These are phyloP conservation scores for Eutrema yunnanense DNA, from an alignment of 345 rosid species.

Conservation along the genomic window DNA sequence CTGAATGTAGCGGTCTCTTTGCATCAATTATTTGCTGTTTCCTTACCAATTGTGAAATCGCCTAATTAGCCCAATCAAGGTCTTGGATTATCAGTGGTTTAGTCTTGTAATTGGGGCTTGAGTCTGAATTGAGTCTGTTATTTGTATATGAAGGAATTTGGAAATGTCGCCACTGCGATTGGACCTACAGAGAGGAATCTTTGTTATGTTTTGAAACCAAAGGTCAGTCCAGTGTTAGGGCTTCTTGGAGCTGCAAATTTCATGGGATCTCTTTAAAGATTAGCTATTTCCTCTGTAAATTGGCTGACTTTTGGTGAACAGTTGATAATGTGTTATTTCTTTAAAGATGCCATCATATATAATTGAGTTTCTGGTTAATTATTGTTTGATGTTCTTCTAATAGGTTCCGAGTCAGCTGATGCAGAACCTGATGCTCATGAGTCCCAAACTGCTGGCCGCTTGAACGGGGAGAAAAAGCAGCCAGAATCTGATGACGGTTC, in stretches of 20 bases:
- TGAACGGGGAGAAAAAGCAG: constrained; percentile 1
- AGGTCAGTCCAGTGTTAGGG: constrained; percentile 33
- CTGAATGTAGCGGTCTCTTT: not conserved
- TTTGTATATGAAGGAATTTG: constrained; percentile 32
- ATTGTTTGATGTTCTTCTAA: constrained; percentile 6
- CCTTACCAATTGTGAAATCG: not conserved
- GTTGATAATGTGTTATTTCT: not conserved
- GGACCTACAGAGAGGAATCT: constrained; percentile 31
- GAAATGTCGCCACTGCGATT: constrained; percentile 37
- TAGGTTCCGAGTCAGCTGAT: constrained; percentile 39
- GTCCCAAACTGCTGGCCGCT: constrained; percentile 8
- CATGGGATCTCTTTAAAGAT: not conserved
- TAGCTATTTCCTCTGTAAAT: not conserved
- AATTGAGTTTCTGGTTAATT: constrained; percentile 12
- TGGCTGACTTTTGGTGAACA: not conserved
- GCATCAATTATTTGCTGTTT: not conserved
- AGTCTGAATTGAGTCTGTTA: not conserved
- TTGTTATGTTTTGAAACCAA: constrained; percentile 29
- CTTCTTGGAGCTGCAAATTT: not conserved
- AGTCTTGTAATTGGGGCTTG: not conserved
- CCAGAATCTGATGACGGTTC: constrained; percentile 19
- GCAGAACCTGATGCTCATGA: constrained; percentile 23
- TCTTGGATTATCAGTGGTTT: not conserved
- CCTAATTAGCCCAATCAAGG: not conserved
- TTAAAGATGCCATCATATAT: not conserved